Percentiles rank a stretch among this genome's conserved stretches.
Evolutionary conservation across 1,139 yeast species (phyloP).

Genomic region (Saccharomyces pastorianus): DNA sequence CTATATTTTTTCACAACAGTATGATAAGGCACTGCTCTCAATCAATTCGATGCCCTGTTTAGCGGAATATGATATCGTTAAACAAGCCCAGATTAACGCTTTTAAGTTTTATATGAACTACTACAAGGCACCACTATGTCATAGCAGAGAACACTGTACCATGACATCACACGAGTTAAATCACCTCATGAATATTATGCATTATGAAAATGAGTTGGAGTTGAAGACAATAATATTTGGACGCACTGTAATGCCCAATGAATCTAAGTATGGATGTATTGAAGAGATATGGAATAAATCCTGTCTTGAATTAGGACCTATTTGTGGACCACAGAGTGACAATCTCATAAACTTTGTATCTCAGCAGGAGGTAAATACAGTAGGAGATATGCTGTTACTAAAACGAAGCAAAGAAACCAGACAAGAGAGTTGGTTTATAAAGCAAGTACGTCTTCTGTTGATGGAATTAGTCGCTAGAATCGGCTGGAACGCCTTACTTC

Average conservation of each 20-base stretch:
- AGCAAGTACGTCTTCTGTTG: slow-evolving; percentile 55
- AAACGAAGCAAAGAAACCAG: slow-evolving; percentile 68
- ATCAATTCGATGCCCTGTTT: slow-evolving; percentile 74
- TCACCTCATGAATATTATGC: slow-evolving; percentile 36
- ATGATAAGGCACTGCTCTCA: slow-evolving; percentile 68
- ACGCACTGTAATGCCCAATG: slow-evolving; percentile 57
- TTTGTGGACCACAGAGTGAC: slow-evolving; percentile 50
- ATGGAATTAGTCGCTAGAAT: slow-evolving; percentile 50
- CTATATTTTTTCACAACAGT: slow-evolving; percentile 63
- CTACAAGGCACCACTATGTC: neutral
- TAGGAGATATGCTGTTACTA: slow-evolving; percentile 54
- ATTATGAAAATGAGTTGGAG: neutral
- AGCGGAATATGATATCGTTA: slow-evolving; percentile 12
- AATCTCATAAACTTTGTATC: slow-evolving; percentile 34
- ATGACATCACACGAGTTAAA: neutral
- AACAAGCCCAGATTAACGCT: slow-evolving; percentile 6
- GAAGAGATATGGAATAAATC: slow-evolving; percentile 42
- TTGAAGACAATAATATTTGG: slow-evolving; percentile 36
- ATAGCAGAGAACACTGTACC: neutral
- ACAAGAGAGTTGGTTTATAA: slow-evolving; percentile 67
- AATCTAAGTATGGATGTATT: slow-evolving; percentile 57
- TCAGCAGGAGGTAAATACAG: slow-evolving; percentile 36
- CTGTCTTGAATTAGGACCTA: slow-evolving; percentile 34
- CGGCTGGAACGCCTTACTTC: slow-evolving; percentile 81
- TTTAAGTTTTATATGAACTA: neutral